Base-by-base conservation (phyloP, 2,329 filamentous ascomycete genomes). In the Trichoderma sp. region DNA sequence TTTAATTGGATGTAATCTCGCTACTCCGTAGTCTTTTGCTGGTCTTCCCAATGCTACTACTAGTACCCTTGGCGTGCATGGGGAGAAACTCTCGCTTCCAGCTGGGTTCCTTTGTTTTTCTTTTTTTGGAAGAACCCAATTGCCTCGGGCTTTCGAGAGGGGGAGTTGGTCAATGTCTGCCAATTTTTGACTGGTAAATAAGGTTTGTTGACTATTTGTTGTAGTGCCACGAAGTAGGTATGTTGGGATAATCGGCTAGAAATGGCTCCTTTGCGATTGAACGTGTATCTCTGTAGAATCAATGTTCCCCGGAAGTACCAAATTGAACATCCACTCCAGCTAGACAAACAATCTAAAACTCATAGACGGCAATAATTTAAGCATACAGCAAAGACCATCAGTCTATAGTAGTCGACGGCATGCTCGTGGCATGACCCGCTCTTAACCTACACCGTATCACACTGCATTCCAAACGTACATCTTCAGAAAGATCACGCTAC, bases 11-110 rank as follows among this genome's bases (percentile, higher is more conserved):
- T 19, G 49, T 53, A 62, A 62, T 62, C 31, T 62, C 60, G 60
- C 60, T 64, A 64, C 61, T 64, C 52, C 61, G 61, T 64, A 55
- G 40, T 31, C n/a, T 35, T 19, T 7, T 43, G 4, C n/a, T n/a
- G 7, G 47, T n/a, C 40, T n/a, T n/a, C 8, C 40, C 19, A 43
- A 21, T 29, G 60, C 31, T 52, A 35, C 31, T 52, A 52, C 60
- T 63, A 24, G 61, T 31, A n/a, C 21, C 33, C 61, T 49, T 64
- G 47, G 61, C 29, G 21, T 64, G 31, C 47, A 55, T 37, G 29
- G 21, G 53, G 61, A 49, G 43, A 49, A 6, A 55, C n/a, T 55
- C 13, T 49, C 47, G 16, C 60, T 63, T 64, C 47, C 29, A 27
- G 6, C 29, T 49, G n/a, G 43, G n/a, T 29, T 19, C 7, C 14